A percentile compares a stretch with the other conserved stretches of the same genome.
Conservation (phyloP, 345 rosid species). For the Melaleuca quinquenervia region DNA sequence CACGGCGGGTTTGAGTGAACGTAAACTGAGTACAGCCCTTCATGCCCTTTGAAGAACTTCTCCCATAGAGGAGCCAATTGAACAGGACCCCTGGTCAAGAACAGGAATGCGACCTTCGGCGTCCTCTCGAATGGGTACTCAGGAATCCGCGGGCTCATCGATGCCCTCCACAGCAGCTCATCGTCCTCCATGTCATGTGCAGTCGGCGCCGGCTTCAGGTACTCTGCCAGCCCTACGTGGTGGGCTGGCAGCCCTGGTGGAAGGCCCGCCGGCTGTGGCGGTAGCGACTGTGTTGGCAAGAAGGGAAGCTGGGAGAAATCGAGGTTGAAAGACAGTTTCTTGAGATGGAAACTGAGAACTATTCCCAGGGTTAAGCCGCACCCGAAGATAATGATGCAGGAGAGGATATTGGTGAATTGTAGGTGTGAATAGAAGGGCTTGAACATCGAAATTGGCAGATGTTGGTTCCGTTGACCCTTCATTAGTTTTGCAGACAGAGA, state of each 20-base stretch:
- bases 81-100: constrained; percentile 32
- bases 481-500: background rate
- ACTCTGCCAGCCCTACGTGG: constrained; percentile 19
- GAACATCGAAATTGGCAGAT: constrained; percentile 1
- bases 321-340: constrained; percentile 18
- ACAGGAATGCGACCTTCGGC: constrained; percentile 46
- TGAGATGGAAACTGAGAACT: constrained; percentile 33
- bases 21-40: constrained; percentile 34
- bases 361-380: constrained; percentile 51
- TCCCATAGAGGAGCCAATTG: constrained; percentile 42
- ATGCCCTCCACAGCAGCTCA: constrained; percentile 37
- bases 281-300: constrained; percentile 3
- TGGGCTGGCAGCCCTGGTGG: background rate
- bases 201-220: constrained; percentile 20
- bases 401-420: constrained; percentile 27
- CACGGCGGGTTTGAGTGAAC: constrained; percentile 34
- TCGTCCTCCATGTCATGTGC: constrained; percentile 65
- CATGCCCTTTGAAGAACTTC: constrained; percentile 27
- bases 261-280: background rate
- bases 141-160: constrained; percentile 9
- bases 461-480: constrained; percentile 16
- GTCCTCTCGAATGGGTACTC: constrained; percentile 15
- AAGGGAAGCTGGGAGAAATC: constrained; percentile 10
- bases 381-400: constrained; percentile 31
- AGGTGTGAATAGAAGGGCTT: constrained; percentile 32